Base-by-base conservation (phyloP, 768 basidiomycete genomes). In the Russula sp. region DNA sequence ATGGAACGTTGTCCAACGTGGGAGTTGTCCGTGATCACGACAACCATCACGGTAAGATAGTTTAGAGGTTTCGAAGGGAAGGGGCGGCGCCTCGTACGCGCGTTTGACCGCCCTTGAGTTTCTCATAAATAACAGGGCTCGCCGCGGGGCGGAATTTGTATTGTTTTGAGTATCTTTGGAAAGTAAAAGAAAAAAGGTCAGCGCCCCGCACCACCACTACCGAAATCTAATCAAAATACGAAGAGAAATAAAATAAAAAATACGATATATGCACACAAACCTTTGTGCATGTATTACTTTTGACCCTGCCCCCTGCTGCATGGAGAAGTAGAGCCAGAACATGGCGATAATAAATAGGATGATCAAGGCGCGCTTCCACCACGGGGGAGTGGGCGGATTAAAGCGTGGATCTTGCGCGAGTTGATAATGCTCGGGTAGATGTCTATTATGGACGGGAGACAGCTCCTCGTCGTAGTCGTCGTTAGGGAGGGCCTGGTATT, bases 61-160 rank as follows among this genome's bases (percentile, higher is more conserved):
- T 7, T 34, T 44, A 65, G 16, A 20, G 26, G 26, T 64, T 28
- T 53, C 59, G 54, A 28, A 22, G 34, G 7, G 69, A 66, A 3
- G 85, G 82, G 13, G 74, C 74, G 1, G 88, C 91, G 0, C 92
- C 92, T n/a, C 90, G 77, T 44, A 94, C 69, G 10, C 85, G 79
- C 9, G 83, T 74, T 5, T 84, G 79, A 0, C 91, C 91, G 67
- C 90, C 90, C 67, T 83, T 83, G 65, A 94, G 75, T 22, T 77
- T 80, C 71, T 93, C 89, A 0, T 89, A 92, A 68, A 94, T 81
- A 49, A 94, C 77, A 13, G 92, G 91, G 64, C 89, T 92, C 7
- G 92, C 90, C 13, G 92, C 92, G 0, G 92, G 92, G 26, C 92
- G 79, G 72, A 82, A 93, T 74, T 87, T 91, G 77, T 82, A 83